Evolutionary conservation across 208 protist species (phyloP), one percentile per base, ranked within the genome.

Genomic region (Leishmania aethiopica): DNA sequence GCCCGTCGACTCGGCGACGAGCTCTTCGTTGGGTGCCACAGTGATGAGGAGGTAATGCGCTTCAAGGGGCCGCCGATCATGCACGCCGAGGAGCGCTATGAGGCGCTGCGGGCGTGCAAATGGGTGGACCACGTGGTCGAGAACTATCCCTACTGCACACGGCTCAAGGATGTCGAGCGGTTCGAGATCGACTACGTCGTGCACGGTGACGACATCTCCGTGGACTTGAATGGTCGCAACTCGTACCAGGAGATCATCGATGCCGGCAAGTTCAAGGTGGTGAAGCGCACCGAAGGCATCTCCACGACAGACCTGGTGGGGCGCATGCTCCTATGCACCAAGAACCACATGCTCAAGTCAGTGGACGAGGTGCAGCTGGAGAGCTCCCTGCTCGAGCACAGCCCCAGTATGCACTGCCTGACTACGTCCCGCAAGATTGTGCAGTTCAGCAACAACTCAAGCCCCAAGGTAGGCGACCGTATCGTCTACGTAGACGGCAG

Each of bases 201-300:
- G 1, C 99, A 99, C 89, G 99, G 99, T 62, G 99, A 99, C 83
- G 99, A 99, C 91, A 96, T 99, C 75, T 98, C 98, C 28, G 89
- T 98, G n/a, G 95, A 94, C 72, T 90, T 98, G 4, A 89, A 99
- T 75, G 98, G 98, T 37, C 94, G 92, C 77, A 99, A 99, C 88
- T 94, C 94, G 19, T 99, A 99, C 84, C 93, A 99, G 72, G 88
- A 90, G 49, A 98, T 99, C 83, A 99, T 99, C 83, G 94, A 96
- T 79, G 93, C 93, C 22, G 94, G 96, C 10, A 82, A 85, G 45
- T 94, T 99, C 79, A 97, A 95, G 76, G 95, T 97, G 47, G 95
- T 99, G 70, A 97, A 97, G 83, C 92, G 98, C 78, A 99, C 98
- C 10, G 94, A 99, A 72, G 98, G 99, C 64, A 98, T 99, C 37